A percentile compares a stretch with the other conserved stretches of the same genome.
Evolutionary conservation across 73 alveolate genomes (phyloP).

Genomic region (Paramecium biaurelia): DNA sequence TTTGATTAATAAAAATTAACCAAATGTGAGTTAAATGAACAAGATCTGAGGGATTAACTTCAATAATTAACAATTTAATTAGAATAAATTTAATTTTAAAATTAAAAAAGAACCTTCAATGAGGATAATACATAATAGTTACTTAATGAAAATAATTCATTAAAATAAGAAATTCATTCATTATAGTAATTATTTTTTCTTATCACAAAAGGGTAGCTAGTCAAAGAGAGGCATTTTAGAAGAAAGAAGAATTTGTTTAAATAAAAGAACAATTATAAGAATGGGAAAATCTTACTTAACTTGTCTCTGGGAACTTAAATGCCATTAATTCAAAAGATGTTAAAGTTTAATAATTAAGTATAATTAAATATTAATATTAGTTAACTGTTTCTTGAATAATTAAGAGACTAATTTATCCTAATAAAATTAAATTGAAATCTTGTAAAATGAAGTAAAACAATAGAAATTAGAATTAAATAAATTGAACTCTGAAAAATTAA

Average conservation of each 20-base stretch:
- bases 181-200: background rate
- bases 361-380: background rate
- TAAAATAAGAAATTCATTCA: background rate
- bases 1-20: background rate
- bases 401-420: background rate
- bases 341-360: background rate
- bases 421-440: background rate
- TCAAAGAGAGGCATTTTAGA: background rate
- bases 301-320: background rate
- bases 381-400: background rate
- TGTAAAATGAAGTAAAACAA: background rate
- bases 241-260: background rate
- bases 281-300: background rate
- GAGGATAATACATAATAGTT: background rate
- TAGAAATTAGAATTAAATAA: background rate
- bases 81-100: background rate
- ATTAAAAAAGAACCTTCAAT: background rate
- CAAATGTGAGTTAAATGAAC: background rate
- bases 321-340: background rate
- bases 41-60: background rate
- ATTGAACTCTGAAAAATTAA: background rate
- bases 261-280: background rate
- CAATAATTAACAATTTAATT: background rate
- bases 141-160: background rate
- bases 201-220: background rate